phyloP scores from a whole-genome alignment of 2,329 filamentous ascomycete genomes.

The Triangularia setosa region DNA sequence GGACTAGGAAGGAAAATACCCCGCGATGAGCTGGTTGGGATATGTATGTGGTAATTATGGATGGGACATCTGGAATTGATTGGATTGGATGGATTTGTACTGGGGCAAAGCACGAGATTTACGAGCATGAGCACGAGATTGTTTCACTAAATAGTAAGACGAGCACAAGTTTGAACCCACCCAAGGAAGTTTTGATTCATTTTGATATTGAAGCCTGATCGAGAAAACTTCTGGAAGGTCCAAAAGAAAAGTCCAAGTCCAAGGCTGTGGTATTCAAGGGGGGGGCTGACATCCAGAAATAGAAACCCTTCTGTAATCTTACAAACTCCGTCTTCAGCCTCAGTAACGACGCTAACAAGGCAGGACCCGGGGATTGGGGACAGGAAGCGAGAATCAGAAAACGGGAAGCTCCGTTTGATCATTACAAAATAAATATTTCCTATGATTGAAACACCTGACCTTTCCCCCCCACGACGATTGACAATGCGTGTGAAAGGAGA shows the following conservation, averaged over 20 bases:
- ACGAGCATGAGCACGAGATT: background rate
- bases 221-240: background rate
- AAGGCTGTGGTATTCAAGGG: constrained; percentile 2
- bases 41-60: background rate
- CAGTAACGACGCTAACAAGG: background rate
- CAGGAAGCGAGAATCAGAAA: background rate
- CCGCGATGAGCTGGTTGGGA: background rate
- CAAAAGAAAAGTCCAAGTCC: background rate
- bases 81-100: background rate
- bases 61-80: background rate
- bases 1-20: constrained; percentile 1
- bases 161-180: no score
- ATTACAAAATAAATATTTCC: background rate
- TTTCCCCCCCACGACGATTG: background rate
- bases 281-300: background rate
- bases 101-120: constrained; percentile 2
- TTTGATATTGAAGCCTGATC: background rate
- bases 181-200: no score
- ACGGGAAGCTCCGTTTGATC: background rate
- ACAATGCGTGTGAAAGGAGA: background rate
- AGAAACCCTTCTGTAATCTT: constrained; percentile 3
- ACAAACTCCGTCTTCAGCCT: constrained; percentile 3
- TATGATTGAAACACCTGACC: background rate
- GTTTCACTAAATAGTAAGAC: background rate
- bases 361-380: background rate